Percentiles rank a stretch among this genome's conserved stretches.
phyloP scores from a whole-genome alignment of 345 rosid species.

The Cardiospermum halicacabum region DNA sequence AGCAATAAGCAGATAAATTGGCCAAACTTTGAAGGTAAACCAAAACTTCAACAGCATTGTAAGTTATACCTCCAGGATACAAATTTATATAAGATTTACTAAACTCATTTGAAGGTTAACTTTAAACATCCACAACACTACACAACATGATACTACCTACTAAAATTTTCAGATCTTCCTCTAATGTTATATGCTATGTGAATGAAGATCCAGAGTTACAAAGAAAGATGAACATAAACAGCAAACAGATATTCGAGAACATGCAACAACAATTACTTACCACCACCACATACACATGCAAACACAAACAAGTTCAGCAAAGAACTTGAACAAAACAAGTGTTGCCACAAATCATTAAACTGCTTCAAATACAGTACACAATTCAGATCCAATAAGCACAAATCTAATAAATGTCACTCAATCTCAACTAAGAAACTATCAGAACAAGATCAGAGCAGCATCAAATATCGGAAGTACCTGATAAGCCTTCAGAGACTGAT shows the following conservation, averaged over 20 bases:
- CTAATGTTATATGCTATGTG: not conserved
- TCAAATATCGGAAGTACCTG: constrained; percentile 27
- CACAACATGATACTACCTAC: not conserved
- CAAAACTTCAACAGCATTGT: too few relatives aligned
- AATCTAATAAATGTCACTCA: not conserved
- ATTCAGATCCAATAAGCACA: not conserved
- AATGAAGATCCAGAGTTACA: not conserved
- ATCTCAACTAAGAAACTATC: not conserved
- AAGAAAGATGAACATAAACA: not conserved
- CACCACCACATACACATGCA: not conserved
- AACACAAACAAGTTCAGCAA: not conserved
- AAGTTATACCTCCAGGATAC: too few relatives aligned
- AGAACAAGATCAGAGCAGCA: not conserved
- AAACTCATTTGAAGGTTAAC: not conserved
- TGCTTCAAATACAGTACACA: not conserved
- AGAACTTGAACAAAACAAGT: not conserved
- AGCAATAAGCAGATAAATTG: not conserved
- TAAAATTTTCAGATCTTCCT: not conserved
- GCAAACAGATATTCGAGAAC: not conserved
- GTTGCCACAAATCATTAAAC: not conserved
- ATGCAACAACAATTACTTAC: not conserved
- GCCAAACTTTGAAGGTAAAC: not conserved
- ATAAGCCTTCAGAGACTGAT: constrained; percentile 64
- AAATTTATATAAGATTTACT: too few relatives aligned
- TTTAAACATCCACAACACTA: not conserved